Conservation (phyloP, 2,329 filamentous ascomycete species). For the Dendrostoma leiphaemia region DNA sequence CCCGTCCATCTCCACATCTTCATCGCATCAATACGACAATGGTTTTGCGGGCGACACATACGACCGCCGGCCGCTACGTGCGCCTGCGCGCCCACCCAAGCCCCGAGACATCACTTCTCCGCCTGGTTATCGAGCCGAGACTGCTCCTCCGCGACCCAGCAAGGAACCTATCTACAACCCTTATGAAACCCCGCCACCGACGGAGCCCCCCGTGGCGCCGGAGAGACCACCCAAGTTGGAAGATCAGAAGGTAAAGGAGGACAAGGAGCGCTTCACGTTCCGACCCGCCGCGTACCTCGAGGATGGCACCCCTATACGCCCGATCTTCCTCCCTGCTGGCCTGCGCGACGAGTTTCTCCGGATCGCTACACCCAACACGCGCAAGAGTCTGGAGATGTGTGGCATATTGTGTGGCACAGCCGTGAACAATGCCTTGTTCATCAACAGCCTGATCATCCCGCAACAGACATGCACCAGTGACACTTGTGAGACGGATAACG, state of each 20-base stretch:
- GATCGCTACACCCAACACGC: slow-evolving; percentile 74
- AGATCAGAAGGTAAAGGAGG: slow-evolving; percentile 22
- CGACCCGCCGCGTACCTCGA: slow-evolving; percentile 85
- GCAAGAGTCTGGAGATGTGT: slow-evolving; percentile 84
- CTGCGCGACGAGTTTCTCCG: slow-evolving; percentile 74
- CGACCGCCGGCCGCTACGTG: background rate
- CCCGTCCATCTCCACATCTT: slow-evolving; percentile 53
- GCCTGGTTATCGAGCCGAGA: slow-evolving; percentile 22
- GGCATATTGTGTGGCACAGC: slow-evolving; percentile 89
- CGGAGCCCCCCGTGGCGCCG: background rate
- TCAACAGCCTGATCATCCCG: slow-evolving; percentile 84
- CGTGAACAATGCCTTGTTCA: slow-evolving; percentile 90
- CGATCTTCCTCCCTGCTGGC: slow-evolving; percentile 78
- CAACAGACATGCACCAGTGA: slow-evolving; percentile 88
- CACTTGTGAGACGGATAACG: slow-evolving; percentile 92
- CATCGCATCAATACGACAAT: slow-evolving; percentile 43
- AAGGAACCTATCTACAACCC: slow-evolving; percentile 29
- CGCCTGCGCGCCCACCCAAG: slow-evolving; percentile 30
- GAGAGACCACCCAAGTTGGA: slow-evolving; percentile 32
- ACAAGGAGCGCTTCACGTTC: slow-evolving; percentile 70
- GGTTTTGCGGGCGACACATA: background rate
- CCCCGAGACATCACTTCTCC: slow-evolving; percentile 20
- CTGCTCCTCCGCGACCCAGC: slow-evolving; percentile 33
- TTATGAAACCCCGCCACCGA: slow-evolving; percentile 6
- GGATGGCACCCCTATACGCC: slow-evolving; percentile 80